Evolutionary conservation across 1,284 basidiomycete genomes (phyloP).

Genomic region (Ceratorhiza oryzae-sativae): DNA sequence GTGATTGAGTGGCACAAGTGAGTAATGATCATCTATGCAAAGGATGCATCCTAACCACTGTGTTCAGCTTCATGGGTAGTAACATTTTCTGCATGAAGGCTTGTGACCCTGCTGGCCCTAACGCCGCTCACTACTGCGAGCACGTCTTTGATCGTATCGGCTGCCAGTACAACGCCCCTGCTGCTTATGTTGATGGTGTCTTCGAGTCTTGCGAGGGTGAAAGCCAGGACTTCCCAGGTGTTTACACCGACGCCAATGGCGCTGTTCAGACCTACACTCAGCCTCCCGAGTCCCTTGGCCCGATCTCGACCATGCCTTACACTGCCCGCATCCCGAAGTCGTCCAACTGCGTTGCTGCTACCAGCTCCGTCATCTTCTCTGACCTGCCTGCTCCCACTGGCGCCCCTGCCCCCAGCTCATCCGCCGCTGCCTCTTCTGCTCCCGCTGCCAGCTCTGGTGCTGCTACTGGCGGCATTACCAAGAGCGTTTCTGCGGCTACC

Average conservation of each 20-base stretch:
- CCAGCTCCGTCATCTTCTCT: slow-evolving; percentile 62
- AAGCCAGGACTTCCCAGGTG: slow-evolving; percentile 47
- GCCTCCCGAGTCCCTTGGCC: slow-evolving; percentile 64
- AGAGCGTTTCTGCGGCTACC: slow-evolving; percentile 1
- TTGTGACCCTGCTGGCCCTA: slow-evolving; percentile 48
- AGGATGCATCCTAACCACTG: slow-evolving; percentile 59
- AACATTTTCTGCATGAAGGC: slow-evolving; percentile 52
- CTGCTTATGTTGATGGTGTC: slow-evolving; percentile 45
- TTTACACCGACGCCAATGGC: slow-evolving; percentile 50
- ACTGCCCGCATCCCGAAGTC: slow-evolving; percentile 62
- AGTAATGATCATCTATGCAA: background rate
- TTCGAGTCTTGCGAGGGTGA: slow-evolving; percentile 49
- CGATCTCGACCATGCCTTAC: slow-evolving; percentile 68
- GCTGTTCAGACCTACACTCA: slow-evolving; percentile 62
- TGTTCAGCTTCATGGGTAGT: slow-evolving; percentile 49
- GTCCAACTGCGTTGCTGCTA: slow-evolving; percentile 67
- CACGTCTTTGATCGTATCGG: slow-evolving; percentile 51
- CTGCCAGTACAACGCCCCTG: slow-evolving; percentile 51
- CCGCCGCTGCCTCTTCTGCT: slow-evolving; percentile 36
- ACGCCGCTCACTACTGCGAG: slow-evolving; percentile 45
- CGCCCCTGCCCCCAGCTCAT: slow-evolving; percentile 43
- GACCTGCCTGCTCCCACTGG: slow-evolving; percentile 48
- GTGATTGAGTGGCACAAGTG: slow-evolving; percentile 68
- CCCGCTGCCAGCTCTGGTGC: slow-evolving; percentile 43
- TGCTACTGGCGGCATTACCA: slow-evolving; percentile 45